Evolutionary conservation across 345 rosid species (phyloP).

Genomic region (Eutrema yunnanense): DNA sequence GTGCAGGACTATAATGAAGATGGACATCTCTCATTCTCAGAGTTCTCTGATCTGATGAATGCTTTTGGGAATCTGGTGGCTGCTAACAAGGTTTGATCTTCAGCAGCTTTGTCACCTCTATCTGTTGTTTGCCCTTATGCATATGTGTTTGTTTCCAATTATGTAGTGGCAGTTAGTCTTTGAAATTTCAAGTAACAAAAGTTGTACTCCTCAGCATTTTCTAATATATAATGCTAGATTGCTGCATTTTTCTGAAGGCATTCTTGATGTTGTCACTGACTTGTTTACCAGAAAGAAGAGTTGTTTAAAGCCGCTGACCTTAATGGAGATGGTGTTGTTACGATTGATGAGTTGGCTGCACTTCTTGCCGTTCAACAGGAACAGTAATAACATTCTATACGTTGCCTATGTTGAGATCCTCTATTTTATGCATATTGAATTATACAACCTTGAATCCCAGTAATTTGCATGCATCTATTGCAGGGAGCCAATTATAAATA

Average conservation of each 20-base stretch:
- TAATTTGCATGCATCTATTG: neutral
- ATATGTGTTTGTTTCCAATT: neutral
- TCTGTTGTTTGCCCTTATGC: neutral
- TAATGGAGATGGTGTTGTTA: slow-evolving; percentile 83
- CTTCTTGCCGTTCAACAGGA: slow-evolving; percentile 88
- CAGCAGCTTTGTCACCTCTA: neutral
- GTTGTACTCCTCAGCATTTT: neutral
- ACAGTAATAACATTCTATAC: slow-evolving; percentile 45
- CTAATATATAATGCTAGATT: neutral
- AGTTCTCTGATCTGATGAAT: slow-evolving; percentile 71
- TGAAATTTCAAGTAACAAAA: neutral
- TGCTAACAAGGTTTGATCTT: slow-evolving; percentile 58
- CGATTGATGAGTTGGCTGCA: slow-evolving; percentile 88
- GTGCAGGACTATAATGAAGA: slow-evolving; percentile 76
- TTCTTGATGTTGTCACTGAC: slow-evolving; percentile 2
- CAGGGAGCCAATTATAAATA: slow-evolving; percentile 78
- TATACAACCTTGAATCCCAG: neutral
- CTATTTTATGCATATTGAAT: neutral
- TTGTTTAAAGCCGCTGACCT: slow-evolving; percentile 85
- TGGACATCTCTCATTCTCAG: slow-evolving; percentile 78
- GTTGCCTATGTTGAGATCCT: neutral
- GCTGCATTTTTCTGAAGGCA: neutral
- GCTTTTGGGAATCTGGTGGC: slow-evolving; percentile 91
- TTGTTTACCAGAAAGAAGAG: slow-evolving; percentile 69
- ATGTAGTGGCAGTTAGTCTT: slow-evolving; percentile 12